A percentile compares a stretch with the other conserved stretches of the same genome.
These are phyloP conservation scores for Closterium sp. DNA, from an alignment of 139 green algal species.

Conservation along the genomic window DNA sequence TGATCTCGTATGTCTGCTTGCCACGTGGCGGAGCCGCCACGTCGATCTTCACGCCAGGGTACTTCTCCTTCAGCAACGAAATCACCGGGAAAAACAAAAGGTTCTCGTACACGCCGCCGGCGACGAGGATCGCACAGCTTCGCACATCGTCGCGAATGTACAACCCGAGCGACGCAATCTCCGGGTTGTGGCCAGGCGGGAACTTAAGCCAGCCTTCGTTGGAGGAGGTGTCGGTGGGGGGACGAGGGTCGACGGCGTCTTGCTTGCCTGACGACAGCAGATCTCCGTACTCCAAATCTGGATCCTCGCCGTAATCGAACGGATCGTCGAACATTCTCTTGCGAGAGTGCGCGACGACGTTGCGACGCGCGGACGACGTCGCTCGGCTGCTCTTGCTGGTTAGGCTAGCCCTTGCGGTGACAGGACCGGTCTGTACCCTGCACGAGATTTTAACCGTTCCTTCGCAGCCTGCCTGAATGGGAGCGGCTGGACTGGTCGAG, in stretches of 20 bases:
- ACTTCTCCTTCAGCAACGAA: slow-evolving; percentile 37
- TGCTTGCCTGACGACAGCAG: slow-evolving; percentile 33
- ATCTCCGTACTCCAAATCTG: slow-evolving; percentile 38
- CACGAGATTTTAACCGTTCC: neutral
- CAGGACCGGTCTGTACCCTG: neutral
- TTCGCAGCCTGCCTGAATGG: neutral
- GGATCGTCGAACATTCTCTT: slow-evolving; percentile 43
- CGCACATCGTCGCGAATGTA: slow-evolving; percentile 46
- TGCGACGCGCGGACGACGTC: neutral
- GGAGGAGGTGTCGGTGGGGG: slow-evolving; percentile 16
- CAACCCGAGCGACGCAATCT: slow-evolving; percentile 41
- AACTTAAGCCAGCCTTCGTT: slow-evolving; percentile 21
- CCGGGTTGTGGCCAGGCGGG: slow-evolving; percentile 17
- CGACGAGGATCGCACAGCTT: slow-evolving; percentile 8
- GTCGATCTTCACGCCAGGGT: slow-evolving; percentile 46
- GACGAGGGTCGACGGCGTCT: slow-evolving; percentile 24
- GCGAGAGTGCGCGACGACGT: neutral
- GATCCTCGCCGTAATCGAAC: slow-evolving; percentile 39
- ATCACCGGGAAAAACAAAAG: slow-evolving; percentile 51
- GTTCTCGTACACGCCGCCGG: slow-evolving; percentile 50
- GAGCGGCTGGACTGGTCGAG: neutral
- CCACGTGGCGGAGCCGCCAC: slow-evolving; percentile 27
- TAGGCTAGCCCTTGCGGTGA: neutral
- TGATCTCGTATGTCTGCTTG: slow-evolving; percentile 51
- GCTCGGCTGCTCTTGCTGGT: neutral